Percentiles rank a stretch among this genome's conserved stretches.
Evolutionary conservation across 2,329 filamentous ascomycete species (phyloP).

Genomic region (Drechslerella dactyloides): DNA sequence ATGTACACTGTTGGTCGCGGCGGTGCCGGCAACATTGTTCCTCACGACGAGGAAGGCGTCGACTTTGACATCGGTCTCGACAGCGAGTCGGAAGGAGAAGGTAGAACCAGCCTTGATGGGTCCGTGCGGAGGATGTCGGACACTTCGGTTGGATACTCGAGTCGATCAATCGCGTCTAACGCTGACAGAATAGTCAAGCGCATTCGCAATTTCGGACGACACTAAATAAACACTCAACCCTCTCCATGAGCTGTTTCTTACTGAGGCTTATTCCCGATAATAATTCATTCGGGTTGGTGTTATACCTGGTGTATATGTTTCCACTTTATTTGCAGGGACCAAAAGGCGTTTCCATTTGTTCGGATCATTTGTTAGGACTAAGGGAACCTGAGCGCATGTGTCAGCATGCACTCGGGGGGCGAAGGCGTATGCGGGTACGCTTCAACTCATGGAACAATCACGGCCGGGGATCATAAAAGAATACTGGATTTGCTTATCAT

Average conservation of each 20-base stretch:
- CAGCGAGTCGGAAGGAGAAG: constrained; percentile 36
- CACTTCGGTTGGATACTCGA: constrained; percentile 29
- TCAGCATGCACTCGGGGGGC: too few species aligned
- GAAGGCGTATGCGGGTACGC: too few species aligned
- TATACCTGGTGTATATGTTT: background rate
- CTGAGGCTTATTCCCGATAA: too few species aligned
- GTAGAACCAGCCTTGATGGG: constrained; percentile 41
- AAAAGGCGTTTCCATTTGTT: constrained; percentile 4
- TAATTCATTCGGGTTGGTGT: background rate
- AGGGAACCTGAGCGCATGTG: too few species aligned
- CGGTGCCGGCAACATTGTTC: constrained; percentile 66
- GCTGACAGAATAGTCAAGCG: constrained; percentile 48
- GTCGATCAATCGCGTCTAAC: constrained; percentile 33
- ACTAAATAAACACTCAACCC: constrained; percentile 17
- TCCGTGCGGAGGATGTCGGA: constrained; percentile 41
- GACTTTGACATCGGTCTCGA: constrained; percentile 15
- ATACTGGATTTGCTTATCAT: too few species aligned
- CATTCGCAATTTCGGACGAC: constrained; percentile 47
- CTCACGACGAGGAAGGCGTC: constrained; percentile 50
- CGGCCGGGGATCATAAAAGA: constrained; percentile 16
- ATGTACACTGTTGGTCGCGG: constrained; percentile 70
- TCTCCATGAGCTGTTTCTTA: background rate
- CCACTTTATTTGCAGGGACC: background rate
- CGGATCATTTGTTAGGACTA: too few species aligned
- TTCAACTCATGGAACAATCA: background rate